Conservation (phyloP, 129 eudicot genomes). For the Cynara cardunculus region DNA sequence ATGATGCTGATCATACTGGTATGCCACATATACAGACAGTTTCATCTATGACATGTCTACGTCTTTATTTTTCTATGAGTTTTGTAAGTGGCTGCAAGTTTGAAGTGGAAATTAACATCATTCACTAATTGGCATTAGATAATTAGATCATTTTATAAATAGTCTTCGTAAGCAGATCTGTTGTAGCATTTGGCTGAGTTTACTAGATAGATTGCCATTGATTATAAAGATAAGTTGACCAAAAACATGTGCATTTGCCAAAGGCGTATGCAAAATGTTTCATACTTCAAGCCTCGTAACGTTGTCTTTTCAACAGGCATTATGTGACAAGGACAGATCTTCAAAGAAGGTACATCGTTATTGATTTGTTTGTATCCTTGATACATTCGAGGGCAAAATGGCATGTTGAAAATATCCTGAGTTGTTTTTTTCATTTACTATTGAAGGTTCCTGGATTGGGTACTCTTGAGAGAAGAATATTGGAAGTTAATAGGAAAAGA, state of each 20-base stretch:
- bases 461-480: constrained; percentile 79
- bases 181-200: background rate
- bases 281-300: background rate
- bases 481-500: constrained; percentile 81
- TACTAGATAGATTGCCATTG: background rate
- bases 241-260: background rate
- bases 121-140: background rate
- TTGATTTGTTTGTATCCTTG: background rate
- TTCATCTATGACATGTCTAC: background rate
- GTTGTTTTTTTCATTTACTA: background rate
- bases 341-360: constrained; percentile 60
- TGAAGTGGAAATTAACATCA: background rate
- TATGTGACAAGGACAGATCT: constrained; percentile 85
- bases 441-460: constrained; percentile 67
- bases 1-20: background rate
- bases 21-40: background rate
- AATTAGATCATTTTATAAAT: background rate
- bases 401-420: background rate
- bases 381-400: background rate
- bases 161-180: background rate
- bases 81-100: background rate
- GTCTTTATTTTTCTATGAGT: background rate
- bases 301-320: constrained; percentile 50
- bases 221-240: background rate
- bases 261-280: background rate